Conservation (phyloP, 129 eudicot species). For the Mikania micrantha region DNA sequence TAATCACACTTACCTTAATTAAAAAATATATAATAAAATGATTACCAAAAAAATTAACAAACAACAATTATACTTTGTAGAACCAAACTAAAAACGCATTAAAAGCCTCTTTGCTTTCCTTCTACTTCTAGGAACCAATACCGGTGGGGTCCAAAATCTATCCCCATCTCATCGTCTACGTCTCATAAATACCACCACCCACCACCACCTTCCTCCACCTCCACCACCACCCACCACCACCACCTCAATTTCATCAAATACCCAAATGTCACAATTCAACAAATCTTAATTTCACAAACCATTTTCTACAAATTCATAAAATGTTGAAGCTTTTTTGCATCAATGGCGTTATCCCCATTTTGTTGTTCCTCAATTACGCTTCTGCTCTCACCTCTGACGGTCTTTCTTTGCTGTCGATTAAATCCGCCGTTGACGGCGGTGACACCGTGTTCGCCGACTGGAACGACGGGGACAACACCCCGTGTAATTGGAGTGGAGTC, state of each 20-base stretch:
- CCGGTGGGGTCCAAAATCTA: constrained; percentile 14
- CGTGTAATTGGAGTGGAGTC: constrained; percentile 82
- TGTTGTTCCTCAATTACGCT: constrained; percentile 5
- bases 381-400: constrained; percentile 65
- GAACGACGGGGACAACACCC: constrained; percentile 61
- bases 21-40: too few relatives aligned
- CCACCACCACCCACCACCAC: background rate
- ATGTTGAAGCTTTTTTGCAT: constrained; percentile 4
- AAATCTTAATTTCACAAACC: background rate
- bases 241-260: constrained; percentile 9
- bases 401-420: constrained; percentile 64
- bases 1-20: too few relatives aligned
- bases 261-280: constrained; percentile 1
- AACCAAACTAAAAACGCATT: constrained; percentile 2
- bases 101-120: constrained; percentile 32
- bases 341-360: background rate
- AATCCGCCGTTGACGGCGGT: constrained; percentile 72
- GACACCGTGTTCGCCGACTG: constrained; percentile 59
- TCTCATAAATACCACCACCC: constrained; percentile 33
- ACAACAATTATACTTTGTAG: background rate
- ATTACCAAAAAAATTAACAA: too few relatives aligned
- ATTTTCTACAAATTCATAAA: background rate
- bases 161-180: constrained; percentile 21
- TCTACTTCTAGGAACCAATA: constrained; percentile 37
- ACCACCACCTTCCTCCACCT: background rate